Percentiles rank a stretch among this genome's conserved stretches.
Evolutionary conservation across 305 asterid species (phyloP).

Genomic region (Plantago rigida): DNA sequence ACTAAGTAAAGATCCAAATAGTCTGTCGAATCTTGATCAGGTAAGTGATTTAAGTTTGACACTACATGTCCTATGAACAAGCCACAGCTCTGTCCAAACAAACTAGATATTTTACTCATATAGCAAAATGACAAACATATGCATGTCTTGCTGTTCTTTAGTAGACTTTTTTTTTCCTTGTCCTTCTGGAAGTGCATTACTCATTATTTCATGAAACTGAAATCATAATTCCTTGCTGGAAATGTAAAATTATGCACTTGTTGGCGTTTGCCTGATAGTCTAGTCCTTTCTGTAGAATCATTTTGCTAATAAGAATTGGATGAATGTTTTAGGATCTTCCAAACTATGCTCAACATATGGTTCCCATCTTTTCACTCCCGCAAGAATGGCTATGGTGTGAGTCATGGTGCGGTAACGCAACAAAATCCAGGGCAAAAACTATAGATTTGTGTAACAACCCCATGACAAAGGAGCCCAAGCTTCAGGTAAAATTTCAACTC

Average conservation of each 20-base stretch:
- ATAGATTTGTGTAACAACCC: constrained; percentile 98
- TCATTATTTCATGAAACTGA: background rate
- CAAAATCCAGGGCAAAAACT: constrained; percentile 86
- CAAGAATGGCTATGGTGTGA: constrained; percentile 99
- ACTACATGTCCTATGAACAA: too few species aligned
- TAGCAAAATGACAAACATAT: constrained; percentile 9
- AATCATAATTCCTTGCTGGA: background rate
- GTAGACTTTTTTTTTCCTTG: too few species aligned
- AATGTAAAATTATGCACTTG: background rate
- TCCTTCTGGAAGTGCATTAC: background rate
- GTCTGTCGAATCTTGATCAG: constrained; percentile 97
- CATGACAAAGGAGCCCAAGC: constrained; percentile 98
- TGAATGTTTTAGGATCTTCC: constrained; percentile 76
- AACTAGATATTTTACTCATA: background rate
- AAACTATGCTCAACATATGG: constrained; percentile 92
- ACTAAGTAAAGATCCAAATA: constrained; percentile 95
- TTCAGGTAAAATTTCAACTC: constrained; percentile 48
- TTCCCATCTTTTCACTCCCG: constrained; percentile 90
- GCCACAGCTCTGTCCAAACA: too few species aligned
- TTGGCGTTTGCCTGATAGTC: too few species aligned
- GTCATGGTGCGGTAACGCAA: constrained; percentile 93
- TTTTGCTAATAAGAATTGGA: constrained; percentile 8
- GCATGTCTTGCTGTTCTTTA: background rate
- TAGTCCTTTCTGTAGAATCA: background rate
- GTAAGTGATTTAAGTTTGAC: constrained; percentile 28